These are phyloP conservation scores for Musa itinerans DNA, from an alignment of 176 grass and related monocot genomes.

Conservation along the genomic window DNA sequence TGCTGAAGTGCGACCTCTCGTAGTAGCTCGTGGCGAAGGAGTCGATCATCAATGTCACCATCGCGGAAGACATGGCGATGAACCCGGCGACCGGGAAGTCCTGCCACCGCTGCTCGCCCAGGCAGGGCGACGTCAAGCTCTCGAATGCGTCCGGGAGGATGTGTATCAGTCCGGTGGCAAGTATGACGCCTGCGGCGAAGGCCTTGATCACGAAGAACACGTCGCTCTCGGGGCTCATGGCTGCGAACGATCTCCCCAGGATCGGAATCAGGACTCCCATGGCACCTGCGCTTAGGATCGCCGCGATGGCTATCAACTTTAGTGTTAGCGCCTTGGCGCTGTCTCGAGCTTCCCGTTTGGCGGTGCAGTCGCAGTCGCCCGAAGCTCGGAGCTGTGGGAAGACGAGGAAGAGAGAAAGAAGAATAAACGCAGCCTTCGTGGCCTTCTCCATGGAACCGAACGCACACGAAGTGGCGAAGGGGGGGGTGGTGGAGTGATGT, in stretches of 20 bases:
- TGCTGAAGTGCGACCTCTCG: slow-evolving; percentile 41
- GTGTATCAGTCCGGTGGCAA: slow-evolving; percentile 84
- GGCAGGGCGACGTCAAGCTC: slow-evolving; percentile 58
- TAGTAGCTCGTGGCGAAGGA: slow-evolving; percentile 64
- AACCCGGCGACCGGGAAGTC: slow-evolving; percentile 55
- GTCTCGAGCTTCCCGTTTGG: slow-evolving; percentile 28
- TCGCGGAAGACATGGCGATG: slow-evolving; percentile 60
- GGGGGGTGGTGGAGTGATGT: not conserved
- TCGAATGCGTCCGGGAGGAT: slow-evolving; percentile 76
- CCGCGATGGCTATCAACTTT: slow-evolving; percentile 72
- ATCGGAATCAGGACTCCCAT: slow-evolving; percentile 66
- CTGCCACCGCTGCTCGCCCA: not conserved
- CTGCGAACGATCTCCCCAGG: slow-evolving; percentile 50
- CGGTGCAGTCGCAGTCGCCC: slow-evolving; percentile 39
- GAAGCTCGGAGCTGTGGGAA: slow-evolving; percentile 32
- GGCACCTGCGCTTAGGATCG: slow-evolving; percentile 71
- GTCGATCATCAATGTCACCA: slow-evolving; percentile 76
- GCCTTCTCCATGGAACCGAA: not conserved
- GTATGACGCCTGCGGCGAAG: slow-evolving; percentile 84
- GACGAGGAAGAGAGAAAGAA: slow-evolving; percentile 28
- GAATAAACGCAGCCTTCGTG: slow-evolving; percentile 8
- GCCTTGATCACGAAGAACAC: slow-evolving; percentile 81
- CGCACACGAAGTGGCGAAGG: not conserved
- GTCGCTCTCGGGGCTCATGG: slow-evolving; percentile 49
- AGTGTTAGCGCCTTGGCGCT: slow-evolving; percentile 27